These are phyloP conservation scores for Perilla frutescens DNA, from an alignment of 257 asterid genomes.

Conservation along the genomic window DNA sequence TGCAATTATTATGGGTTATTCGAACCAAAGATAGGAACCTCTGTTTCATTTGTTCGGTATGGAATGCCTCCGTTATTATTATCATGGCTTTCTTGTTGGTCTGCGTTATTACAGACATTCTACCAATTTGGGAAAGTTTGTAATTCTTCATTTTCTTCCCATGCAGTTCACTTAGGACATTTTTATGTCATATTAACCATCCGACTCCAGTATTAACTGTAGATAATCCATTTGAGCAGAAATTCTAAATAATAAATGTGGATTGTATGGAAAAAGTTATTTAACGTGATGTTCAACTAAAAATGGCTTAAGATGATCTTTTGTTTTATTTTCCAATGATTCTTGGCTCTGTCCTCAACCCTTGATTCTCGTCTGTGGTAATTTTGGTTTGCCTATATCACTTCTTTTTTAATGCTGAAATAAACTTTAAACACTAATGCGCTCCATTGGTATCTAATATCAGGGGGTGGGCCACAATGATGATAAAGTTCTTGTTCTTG, in stretches of 20 bases:
- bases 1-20: slow-evolving; percentile 14
- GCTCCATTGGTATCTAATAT: slow-evolving; percentile 33
- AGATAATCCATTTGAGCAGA: neutral
- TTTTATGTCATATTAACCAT: slow-evolving; percentile 9
- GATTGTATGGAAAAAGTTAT: neutral
- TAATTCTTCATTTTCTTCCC: neutral
- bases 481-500: slow-evolving; percentile 98
- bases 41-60: neutral
- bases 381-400: neutral
- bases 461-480: slow-evolving; percentile 99
- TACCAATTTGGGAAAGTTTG: neutral
- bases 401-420: slow-evolving; percentile 12
- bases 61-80: neutral
- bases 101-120: neutral
- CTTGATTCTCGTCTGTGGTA: neutral
- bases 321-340: neutral
- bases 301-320: slow-evolving; percentile 10
- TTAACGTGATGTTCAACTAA: neutral
- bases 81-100: slow-evolving; percentile 14
- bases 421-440: slow-evolving; percentile 19
- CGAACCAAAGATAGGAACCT: neutral
- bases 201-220: neutral
- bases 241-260: slow-evolving; percentile 6
- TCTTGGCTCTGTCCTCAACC: neutral
- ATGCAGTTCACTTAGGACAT: slow-evolving; percentile 1